Evolutionary conservation across 768 basidiomycete genomes (phyloP), one percentile per base, ranked within the genome.

Genomic region (Lactarius deliciosus): DNA sequence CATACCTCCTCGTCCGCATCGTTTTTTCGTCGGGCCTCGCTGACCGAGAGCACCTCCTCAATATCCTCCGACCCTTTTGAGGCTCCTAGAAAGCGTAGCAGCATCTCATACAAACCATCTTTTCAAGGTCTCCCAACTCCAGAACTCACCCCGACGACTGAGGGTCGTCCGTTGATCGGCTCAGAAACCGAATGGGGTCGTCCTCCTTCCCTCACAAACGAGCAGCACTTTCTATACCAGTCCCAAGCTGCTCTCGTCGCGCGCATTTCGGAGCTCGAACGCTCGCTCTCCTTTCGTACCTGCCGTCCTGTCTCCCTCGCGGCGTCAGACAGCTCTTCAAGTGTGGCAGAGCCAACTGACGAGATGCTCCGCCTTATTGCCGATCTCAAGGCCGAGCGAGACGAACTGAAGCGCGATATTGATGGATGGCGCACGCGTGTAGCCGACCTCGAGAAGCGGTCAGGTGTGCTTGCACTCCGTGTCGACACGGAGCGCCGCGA

Each of bases 401-500:
- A 98, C 72, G 90, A 94, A 65, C 80, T 98, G 60, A 89, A 89
- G 75, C 85, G 87, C 60, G 95, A 98, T 75, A 87, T 94, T 0
- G 90, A 94, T 70, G 91, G 90, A 0, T 96, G 94, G 93, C 83
- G 91, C 68, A 81, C 77, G 40, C 83, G 95, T 28, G 90, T 94
- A 57, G 80, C 80, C 16, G 89, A 91, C 72, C 81, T 92, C 71
- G 92, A 96, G 71, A 87, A 85, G 63, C 87, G 88, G 70, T 77
- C 86, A 28, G 79, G 81, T 50, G 78, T 87, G 43, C 83, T 96
- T 59, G 82, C 85, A 30, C 85, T 84, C 66, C 81, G 90, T 13
- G 81, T 93, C 16, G 91, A 94, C 55, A 80, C 78, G n/a, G 92
- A 94, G 77, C 82, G 91, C 30, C 83, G 87, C 61, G 93, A 95